Evolutionary conservation across 169 alveolate genomes (phyloP), one percentile per base, ranked within the genome.

Genomic region (Cryptosporidium felis): DNA sequence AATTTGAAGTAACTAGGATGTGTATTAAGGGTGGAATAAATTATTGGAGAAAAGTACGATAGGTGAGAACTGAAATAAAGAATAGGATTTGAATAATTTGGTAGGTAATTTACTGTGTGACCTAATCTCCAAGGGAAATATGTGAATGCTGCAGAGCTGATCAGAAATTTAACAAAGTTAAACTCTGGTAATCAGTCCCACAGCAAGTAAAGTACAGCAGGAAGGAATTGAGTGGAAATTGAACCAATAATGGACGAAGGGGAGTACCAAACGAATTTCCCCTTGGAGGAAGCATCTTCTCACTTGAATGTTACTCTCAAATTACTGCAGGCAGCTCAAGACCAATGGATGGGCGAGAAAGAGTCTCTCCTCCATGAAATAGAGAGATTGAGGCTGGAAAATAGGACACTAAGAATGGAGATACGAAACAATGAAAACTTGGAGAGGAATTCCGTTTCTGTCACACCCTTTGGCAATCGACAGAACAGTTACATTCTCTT

Each of bases 331-430:
- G 32, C 14, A 8, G 85, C 85, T 38, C 74, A 74, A 18, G 21
- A 40, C 6, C 85, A 74, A 16, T 74, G 85, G 85, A 51, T 53
- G 65, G 56, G 58, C 16, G 85, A 74, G 59, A 74, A 74, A 36
- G 85, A 74, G 14, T 32, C 85, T 4, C 67, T 74, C 6, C 45
- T 74, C 10, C 65, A 36, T 38, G 85, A 74, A n/a, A 51, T 74
- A 38, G 67, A 56, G 30, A 74, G 85, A 14, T 59, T 74, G 10
- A 47, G 85, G 16, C 18, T 74, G 58, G 85, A 74, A 56, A 74
- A 74, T 53, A 47, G 85, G 21, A 41, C 66, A 14, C 21, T 74
- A 16, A 51, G 85, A 36, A 74, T 74, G 49, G 74, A 74, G 46
- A 56, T 38, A 5, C 45, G 81, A 30, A 65, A 28, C 32, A 65